Evolutionary conservation across 176 grass and related monocot genomes (phyloP).

Genomic region (Bothriochloa decipiens): DNA sequence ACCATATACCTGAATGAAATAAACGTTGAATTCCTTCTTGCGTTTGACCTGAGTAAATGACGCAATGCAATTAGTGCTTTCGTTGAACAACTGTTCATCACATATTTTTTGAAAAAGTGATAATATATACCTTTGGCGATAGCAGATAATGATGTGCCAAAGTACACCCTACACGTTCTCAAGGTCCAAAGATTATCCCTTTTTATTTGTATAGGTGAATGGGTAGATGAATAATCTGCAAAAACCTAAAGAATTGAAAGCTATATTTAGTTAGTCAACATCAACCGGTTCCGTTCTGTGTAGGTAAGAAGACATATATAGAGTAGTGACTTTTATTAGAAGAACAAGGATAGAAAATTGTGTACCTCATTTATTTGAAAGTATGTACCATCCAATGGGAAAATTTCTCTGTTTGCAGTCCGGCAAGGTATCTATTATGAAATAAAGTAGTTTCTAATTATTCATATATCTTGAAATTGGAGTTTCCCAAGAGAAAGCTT

Average conservation of each 20-base stretch:
- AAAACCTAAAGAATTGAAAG: background rate
- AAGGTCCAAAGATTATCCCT: background rate
- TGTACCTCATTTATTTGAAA: constrained; percentile 10
- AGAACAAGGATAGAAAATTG: background rate
- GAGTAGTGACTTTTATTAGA: background rate
- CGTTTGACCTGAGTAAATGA: background rate
- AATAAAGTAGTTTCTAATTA: background rate
- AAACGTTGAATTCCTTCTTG: background rate
- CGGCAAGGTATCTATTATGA: constrained; percentile 12
- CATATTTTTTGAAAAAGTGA: background rate
- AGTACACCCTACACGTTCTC: background rate
- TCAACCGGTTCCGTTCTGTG: background rate
- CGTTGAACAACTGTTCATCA: background rate
- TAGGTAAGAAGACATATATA: background rate
- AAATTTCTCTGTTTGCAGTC: background rate
- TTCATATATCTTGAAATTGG: background rate
- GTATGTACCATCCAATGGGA: constrained; percentile 14
- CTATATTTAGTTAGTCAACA: background rate
- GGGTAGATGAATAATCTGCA: background rate
- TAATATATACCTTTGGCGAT: background rate
- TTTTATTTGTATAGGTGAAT: constrained; percentile 4
- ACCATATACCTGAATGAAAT: background rate
- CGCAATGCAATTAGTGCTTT: background rate
- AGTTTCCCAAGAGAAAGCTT: background rate
- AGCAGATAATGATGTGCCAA: background rate